Evolutionary conservation across 2,329 filamentous ascomycete species (phyloP), one percentile per base, ranked within the genome.

Genomic region (Mycosphaerelloides madeirae): DNA sequence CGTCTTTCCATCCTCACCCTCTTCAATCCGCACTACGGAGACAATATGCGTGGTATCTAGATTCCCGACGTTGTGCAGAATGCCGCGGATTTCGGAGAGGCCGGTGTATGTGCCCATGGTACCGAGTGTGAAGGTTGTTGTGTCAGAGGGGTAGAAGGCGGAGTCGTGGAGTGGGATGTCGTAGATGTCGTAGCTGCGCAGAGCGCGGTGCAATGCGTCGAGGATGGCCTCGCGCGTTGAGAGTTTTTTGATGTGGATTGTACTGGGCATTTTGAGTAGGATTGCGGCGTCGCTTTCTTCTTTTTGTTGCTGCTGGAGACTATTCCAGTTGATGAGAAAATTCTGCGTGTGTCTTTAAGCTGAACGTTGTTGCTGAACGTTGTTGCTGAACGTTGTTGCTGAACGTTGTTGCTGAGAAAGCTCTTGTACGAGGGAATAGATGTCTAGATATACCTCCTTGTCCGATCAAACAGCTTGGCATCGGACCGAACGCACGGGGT

Each of bases 11-110:
- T 25, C 22, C 9, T 25, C 22, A 6, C 55, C 58, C 18, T 58
- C 53, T 37, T 58, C 46, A 8, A 59, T 16, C 18, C 58, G 43
- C 16, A 65, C 46, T n/a, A 64, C 57, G 39, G 48, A 63, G 33
- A 59, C 43, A n/a, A 54, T 55, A 42, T 67, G 65, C 8, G 61
- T 65, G 12, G 63, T 65, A 38, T 65, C 62, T 36, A 67, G 34
- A 22, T 57, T 55, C 16, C 49, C 38, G 28, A 65, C 48, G 15
- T 20, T 20, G 31, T 48, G 49, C 37, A 49, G 59, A 5, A 42
- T 32, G 2, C 37, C 14, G 29, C 52, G 45, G 38, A 66, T 60
- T 1, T 36, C 50, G 2, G 45, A 33, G 5, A 58, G 28, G 16
- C 60, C 58, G 3, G 55, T 20, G 44, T 58, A 44, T 19, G 51